phyloP scores from a whole-genome alignment of 306 rosid genomes.

The Fragaria vesca region DNA sequence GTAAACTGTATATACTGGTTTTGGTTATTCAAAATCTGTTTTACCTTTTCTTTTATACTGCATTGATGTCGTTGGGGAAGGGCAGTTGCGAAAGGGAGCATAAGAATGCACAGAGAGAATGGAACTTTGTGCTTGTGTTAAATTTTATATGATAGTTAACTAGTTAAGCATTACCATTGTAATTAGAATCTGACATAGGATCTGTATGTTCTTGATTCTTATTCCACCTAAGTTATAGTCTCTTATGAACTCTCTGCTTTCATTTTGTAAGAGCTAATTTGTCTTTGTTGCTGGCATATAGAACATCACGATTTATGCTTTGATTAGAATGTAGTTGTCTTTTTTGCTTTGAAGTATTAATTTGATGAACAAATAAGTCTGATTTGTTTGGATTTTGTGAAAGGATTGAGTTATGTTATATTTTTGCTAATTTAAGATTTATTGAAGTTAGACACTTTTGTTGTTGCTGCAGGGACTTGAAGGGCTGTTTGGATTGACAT shows the following conservation, averaged over 20 bases:
- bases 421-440: too few relatives aligned
- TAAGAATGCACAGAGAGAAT: not conserved
- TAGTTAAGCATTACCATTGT: not conserved
- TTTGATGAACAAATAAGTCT: too few relatives aligned
- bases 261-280: not conserved
- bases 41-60: not conserved
- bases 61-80: not conserved
- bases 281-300: not conserved
- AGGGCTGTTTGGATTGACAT: too few relatives aligned
- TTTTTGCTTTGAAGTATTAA: too few relatives aligned
- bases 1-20: not conserved
- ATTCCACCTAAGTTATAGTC: not conserved
- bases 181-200: not conserved
- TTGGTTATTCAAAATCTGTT: not conserved
- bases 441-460: too few relatives aligned
- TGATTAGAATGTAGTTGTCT: not conserved
- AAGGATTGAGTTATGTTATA: too few relatives aligned
- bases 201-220: not conserved
- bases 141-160: not conserved
- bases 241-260: not conserved
- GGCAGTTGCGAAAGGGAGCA: not conserved
- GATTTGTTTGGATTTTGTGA: too few relatives aligned
- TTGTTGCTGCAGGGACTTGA: too few relatives aligned
- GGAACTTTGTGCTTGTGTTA: conserved; percentile 1
- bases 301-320: not conserved